Evolutionary conservation across 2,329 filamentous ascomycete species (phyloP), one percentile per base, ranked within the genome.

Genomic region (Parafenestella ontariensis): DNA sequence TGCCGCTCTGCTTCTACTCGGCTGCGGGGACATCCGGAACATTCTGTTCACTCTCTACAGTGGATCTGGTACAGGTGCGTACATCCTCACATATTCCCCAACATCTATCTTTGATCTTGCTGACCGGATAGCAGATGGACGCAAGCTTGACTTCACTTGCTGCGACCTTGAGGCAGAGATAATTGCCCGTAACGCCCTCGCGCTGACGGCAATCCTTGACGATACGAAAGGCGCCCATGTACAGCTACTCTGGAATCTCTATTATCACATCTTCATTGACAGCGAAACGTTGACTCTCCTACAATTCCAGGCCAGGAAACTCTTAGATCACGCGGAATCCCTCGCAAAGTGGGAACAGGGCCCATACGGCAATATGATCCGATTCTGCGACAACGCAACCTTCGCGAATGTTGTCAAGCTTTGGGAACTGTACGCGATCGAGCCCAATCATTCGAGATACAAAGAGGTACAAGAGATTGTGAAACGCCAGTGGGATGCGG

Each of bases 1-100:
- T 29, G 60, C 53, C 2, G 28, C 36, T 20, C 4, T 63, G 3
- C 75, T 88, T 15, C 76, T 83, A 1, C 76, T 88, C 3, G 84
- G 82, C 2, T 85, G 82, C 51, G 83, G 83, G 10, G 85, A 88
- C 71, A 72, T 82, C 39, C 79, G 84, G 11, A 83, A 84, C 56
- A 77, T 88, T 24, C 70, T 88, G 1, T 87, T 81, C 62, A 65
- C 60, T 3, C 31, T 46, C 1, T 63, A 63, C 29, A 31, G 31
- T 18, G 48, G 59, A 48, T 34, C 49, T 55, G 43, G 45, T 42
- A 43, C 65, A 60, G 24, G 59, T 63, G 13, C 68, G 56, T 28
- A 18, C 8, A 20, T 24, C 36, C 2, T 45, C 15, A n/a, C n/a
- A 10, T n/a, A 24, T 31, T 26, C 24, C 9, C 5, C 24, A 26